These are phyloP conservation scores for Cordyceps tenuipes DNA, from an alignment of 2,329 filamentous ascomycete genomes.

Conservation along the genomic window DNA sequence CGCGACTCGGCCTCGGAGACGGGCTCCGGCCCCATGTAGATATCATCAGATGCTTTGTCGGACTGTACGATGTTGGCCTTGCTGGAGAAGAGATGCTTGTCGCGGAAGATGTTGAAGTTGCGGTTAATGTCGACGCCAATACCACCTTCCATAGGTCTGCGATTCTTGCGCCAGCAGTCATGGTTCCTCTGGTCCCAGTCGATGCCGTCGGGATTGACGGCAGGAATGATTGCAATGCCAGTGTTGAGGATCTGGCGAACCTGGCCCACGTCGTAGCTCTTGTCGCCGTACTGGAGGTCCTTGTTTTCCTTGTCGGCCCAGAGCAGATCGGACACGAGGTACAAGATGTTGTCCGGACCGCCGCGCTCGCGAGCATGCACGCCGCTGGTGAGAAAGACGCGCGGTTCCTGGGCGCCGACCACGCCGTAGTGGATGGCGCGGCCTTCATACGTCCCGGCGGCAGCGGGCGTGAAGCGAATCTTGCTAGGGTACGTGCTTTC, in stretches of 20 bases:
- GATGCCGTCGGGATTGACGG: slow-evolving; percentile 46
- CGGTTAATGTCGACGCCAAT: slow-evolving; percentile 46
- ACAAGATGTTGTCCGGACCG: slow-evolving; percentile 46
- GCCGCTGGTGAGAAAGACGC: slow-evolving; percentile 43
- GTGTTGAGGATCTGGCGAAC: slow-evolving; percentile 42
- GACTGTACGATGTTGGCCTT: slow-evolving; percentile 21
- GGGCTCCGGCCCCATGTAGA: slow-evolving; percentile 41
- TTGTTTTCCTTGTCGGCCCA: slow-evolving; percentile 39
- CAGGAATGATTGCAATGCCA: slow-evolving; percentile 44
- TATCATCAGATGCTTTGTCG: slow-evolving; percentile 32
- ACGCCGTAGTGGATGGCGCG: slow-evolving; percentile 30
- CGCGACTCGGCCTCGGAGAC: slow-evolving; percentile 49
- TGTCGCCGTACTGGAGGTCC: slow-evolving; percentile 43
- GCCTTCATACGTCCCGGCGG: slow-evolving; percentile 35
- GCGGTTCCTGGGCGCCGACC: slow-evolving; percentile 36
- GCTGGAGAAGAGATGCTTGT: slow-evolving; percentile 34
- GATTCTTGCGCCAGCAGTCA: slow-evolving; percentile 51
- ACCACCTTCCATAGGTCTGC: slow-evolving; percentile 32
- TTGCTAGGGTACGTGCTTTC: not conserved
- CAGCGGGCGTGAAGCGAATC: slow-evolving; percentile 19
- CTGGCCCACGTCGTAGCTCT: slow-evolving; percentile 41
- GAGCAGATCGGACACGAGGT: slow-evolving; percentile 49
- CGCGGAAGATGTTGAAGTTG: slow-evolving; percentile 51
- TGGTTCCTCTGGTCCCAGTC: slow-evolving; percentile 41
- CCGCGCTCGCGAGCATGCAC: slow-evolving; percentile 52